phyloP scores from a whole-genome alignment of 441 rosid species.

The Euphorbia corollata region DNA sequence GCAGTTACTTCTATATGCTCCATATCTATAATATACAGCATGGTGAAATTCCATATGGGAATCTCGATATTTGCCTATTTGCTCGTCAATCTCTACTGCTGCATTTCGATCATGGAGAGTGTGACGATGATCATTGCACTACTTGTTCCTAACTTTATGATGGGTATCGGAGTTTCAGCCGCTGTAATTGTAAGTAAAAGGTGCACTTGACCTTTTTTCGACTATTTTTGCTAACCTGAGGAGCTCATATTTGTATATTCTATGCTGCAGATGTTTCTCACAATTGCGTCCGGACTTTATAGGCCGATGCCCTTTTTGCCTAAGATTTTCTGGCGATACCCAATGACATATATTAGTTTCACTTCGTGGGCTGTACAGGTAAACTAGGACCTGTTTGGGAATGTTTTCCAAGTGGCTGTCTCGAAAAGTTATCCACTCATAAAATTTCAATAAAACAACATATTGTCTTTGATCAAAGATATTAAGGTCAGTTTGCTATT shows the following conservation, averaged over 20 bases:
- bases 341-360: conserved; percentile 7
- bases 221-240: neutral
- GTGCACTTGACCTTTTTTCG: neutral
- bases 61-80: conserved; percentile 40
- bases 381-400: too few relatives aligned
- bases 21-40: conserved; percentile 42
- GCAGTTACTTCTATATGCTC: conserved; percentile 35
- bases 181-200: conserved; percentile 17
- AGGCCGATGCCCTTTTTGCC: conserved; percentile 46
- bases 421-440: too few relatives aligned
- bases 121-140: conserved; percentile 76
- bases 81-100: conserved; percentile 42
- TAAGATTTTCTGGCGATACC: conserved; percentile 17
- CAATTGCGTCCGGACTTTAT: conserved; percentile 54
- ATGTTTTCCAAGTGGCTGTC: too few relatives aligned
- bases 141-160: conserved; percentile 66
- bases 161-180: conserved; percentile 51
- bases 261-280: conserved; percentile 12
- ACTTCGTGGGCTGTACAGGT: conserved; percentile 22
- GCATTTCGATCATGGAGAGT: conserved; percentile 61
- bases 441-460: too few relatives aligned
- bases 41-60: conserved; percentile 59
- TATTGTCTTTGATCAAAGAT: too few relatives aligned
- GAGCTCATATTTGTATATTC: neutral
- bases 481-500: too few relatives aligned